A percentile compares a stretch with the other conserved stretches of the same genome.
These are phyloP conservation scores for Chrysanthemum seticuspe DNA, from an alignment of 129 eudicot genomes.

Conservation along the genomic window DNA sequence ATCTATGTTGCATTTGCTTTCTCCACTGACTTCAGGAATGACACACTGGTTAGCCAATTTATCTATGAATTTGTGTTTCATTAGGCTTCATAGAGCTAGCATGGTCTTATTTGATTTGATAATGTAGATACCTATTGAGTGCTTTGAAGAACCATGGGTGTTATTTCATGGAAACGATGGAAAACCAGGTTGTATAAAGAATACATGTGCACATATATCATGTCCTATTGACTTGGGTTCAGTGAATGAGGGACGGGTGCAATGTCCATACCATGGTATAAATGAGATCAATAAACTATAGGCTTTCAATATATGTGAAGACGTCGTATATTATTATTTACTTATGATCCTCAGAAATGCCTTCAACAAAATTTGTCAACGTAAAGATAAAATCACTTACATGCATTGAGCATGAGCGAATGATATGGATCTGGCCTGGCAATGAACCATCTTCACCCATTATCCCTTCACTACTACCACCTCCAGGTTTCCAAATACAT, in stretches of 20 bases:
- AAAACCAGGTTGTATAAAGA: conserved; percentile 84
- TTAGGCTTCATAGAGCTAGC: no score
- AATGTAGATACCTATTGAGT: conserved; percentile 70
- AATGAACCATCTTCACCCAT: no score
- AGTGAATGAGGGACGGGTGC: conserved; percentile 90
- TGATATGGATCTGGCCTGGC: no score
- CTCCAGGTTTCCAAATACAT: no score
- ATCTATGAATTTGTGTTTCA: neutral
- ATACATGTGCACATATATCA: conserved; percentile 97
- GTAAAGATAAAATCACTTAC: no score
- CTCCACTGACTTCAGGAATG: conserved; percentile 68
- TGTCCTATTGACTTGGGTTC: conserved; percentile 96
- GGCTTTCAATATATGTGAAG: neutral
- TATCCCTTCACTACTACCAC: no score
- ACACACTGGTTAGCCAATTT: conserved; percentile 34
- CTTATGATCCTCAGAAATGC: conserved; percentile 13
- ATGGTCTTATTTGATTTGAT: neutral
- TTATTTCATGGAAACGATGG: conserved; percentile 96
- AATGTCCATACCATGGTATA: conserved; percentile 96
- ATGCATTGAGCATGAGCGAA: no score
- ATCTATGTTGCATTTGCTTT: no score
- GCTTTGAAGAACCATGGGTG: conserved; percentile 98
- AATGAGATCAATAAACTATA: neutral
- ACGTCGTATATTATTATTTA: neutral
- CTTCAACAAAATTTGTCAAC: no score